A percentile compares a stretch with the other conserved stretches of the same genome.
These are phyloP conservation scores for Populus nigra DNA, from an alignment of 345 rosid genomes.

Conservation along the genomic window DNA sequence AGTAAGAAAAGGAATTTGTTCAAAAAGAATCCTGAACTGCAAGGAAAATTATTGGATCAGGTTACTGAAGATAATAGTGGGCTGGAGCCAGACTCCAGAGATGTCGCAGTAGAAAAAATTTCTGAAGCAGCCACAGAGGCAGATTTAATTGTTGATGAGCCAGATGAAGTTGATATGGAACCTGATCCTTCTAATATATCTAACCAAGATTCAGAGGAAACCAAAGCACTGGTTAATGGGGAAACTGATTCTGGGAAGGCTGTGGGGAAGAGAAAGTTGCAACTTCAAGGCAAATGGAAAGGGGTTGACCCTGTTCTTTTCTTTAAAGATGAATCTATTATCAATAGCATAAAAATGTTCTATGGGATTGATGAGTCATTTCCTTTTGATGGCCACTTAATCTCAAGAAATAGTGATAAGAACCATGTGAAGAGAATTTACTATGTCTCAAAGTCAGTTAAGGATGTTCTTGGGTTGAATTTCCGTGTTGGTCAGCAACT, in stretches of 20 bases:
- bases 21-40: slow-evolving; percentile 27
- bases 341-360: slow-evolving; percentile 67
- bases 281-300: slow-evolving; percentile 89
- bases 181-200: slow-evolving; percentile 25
- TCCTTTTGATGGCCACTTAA: slow-evolving; percentile 66
- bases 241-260: slow-evolving; percentile 40
- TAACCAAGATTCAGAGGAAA: slow-evolving; percentile 37
- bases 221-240: slow-evolving; percentile 26
- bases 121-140: slow-evolving; percentile 39
- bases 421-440: slow-evolving; percentile 88
- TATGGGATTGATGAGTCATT: slow-evolving; percentile 81
- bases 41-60: slow-evolving; percentile 32
- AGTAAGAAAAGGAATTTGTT: slow-evolving; percentile 14
- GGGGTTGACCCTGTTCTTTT: slow-evolving; percentile 90
- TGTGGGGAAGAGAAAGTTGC: slow-evolving; percentile 73
- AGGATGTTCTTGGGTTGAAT: slow-evolving; percentile 72
- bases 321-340: slow-evolving; percentile 61
- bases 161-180: slow-evolving; percentile 26
- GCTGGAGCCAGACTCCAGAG: slow-evolving; percentile 30
- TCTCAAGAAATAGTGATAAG: slow-evolving; percentile 74
- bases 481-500: slow-evolving; percentile 70
- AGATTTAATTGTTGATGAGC: slow-evolving; percentile 37
- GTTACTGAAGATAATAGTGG: slow-evolving; percentile 30
- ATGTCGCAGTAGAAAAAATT: slow-evolving; percentile 30
- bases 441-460: slow-evolving; percentile 81